Conservation (phyloP, 2,329 filamentous ascomycete genomes). For the Trichophyton equinum region DNA sequence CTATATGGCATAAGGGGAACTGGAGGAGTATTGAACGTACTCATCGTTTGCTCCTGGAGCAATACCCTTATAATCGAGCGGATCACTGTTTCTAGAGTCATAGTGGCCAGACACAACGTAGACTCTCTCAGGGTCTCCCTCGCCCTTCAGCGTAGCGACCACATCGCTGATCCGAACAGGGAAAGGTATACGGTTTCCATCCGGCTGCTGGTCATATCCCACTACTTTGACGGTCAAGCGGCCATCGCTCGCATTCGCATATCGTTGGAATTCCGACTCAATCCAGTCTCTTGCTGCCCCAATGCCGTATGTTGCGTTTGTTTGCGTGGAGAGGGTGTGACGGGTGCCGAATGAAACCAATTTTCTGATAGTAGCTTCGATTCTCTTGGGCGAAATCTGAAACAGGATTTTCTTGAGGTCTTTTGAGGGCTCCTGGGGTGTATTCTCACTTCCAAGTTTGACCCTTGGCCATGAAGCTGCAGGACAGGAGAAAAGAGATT, state of each 20-base stretch:
- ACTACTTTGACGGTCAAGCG: slow-evolving; percentile 7
- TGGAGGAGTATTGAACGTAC: not conserved
- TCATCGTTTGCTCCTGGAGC: slow-evolving; percentile 10
- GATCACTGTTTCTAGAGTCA: slow-evolving; percentile 5
- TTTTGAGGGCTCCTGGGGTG: slow-evolving; percentile 6
- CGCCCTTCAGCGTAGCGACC: slow-evolving; percentile 9
- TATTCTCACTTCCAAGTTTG: slow-evolving; percentile 5
- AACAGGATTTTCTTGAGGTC: slow-evolving; percentile 6
- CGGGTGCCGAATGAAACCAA: slow-evolving; percentile 10
- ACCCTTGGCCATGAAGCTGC: slow-evolving; percentile 7
- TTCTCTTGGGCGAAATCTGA: slow-evolving; percentile 8
- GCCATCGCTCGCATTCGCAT: slow-evolving; percentile 8
- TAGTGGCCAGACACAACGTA: slow-evolving; percentile 10
- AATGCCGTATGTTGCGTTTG: slow-evolving; percentile 9
- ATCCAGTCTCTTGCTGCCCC: slow-evolving; percentile 10
- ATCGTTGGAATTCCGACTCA: slow-evolving; percentile 9
- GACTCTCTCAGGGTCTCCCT: slow-evolving; percentile 7
- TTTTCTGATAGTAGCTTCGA: slow-evolving; percentile 7
- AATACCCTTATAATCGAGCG: slow-evolving; percentile 7
- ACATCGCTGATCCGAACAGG: slow-evolving; percentile 10
- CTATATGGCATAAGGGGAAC: not conserved
- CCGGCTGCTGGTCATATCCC: slow-evolving; percentile 9
- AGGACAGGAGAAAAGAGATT: slow-evolving; percentile 8
- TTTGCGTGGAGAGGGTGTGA: slow-evolving; percentile 9
- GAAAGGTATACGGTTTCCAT: slow-evolving; percentile 7